phyloP scores from a whole-genome alignment of 352 stramenopile genomes.

The Achlya hypogyna region DNA sequence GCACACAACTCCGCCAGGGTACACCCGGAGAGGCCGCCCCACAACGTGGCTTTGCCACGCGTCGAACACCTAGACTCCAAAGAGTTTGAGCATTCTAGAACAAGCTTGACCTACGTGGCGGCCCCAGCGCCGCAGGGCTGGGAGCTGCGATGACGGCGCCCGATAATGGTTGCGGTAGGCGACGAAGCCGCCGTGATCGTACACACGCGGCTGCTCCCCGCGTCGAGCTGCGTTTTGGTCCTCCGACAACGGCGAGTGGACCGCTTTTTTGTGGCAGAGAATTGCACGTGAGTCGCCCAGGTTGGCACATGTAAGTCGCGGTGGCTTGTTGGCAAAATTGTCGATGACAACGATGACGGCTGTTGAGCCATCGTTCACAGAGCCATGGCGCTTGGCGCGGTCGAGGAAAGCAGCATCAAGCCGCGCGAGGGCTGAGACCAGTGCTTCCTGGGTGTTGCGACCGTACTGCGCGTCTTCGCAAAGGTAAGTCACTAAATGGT shows the following conservation, averaged over 20 bases:
- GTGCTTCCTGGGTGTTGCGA: not conserved
- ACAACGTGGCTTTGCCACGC: not conserved
- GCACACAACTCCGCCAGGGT: slow-evolving; percentile 8
- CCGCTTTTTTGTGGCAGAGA: not conserved
- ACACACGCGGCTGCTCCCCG: not conserved
- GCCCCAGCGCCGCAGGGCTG: not conserved
- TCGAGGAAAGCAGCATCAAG: slow-evolving; percentile 7
- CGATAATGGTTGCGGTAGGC: slow-evolving; percentile 7
- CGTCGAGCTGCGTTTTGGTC: slow-evolving; percentile 6
- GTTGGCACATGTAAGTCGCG: slow-evolving; percentile 1
- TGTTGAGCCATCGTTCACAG: slow-evolving; percentile 4
- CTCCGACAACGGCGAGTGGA: not conserved
- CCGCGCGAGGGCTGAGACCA: not conserved
- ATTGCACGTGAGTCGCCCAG: slow-evolving; percentile 14
- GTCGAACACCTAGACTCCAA: not conserved
- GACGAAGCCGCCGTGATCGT: slow-evolving; percentile 15
- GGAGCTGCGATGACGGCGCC: not conserved
- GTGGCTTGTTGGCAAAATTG: not conserved
- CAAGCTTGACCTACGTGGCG: not conserved
- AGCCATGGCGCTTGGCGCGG: not conserved
- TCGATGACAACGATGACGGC: slow-evolving; percentile 7
- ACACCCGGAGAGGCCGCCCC: slow-evolving; percentile 7
- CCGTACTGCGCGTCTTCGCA: not conserved
- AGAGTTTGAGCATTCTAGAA: not conserved
- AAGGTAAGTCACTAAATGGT: not conserved